Percentiles rank a stretch among this genome's conserved stretches.
Conservation (phyloP, 2,329 filamentous ascomycete genomes). For the Aspergillus tanneri region DNA sequence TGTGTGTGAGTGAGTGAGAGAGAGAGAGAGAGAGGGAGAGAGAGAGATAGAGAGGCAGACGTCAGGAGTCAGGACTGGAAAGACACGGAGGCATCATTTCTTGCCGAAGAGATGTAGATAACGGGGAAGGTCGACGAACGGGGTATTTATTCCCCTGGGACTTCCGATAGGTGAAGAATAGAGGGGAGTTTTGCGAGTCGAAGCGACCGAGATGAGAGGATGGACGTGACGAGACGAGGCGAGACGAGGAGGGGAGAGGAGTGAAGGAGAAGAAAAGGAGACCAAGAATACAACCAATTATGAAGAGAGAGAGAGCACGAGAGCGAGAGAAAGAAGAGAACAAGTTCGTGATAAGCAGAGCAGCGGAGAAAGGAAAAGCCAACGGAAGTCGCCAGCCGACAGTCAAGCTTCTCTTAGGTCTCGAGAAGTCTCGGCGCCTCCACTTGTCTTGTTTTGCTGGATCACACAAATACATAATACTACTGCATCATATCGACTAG, state of each 20-base stretch:
- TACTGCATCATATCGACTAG: background rate
- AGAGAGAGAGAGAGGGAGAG: constrained; percentile 36
- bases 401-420: constrained; percentile 39
- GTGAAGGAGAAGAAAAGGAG: constrained; percentile 16
- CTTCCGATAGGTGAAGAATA: too few species aligned
- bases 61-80: background rate
- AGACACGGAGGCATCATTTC: background rate
- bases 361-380: constrained; percentile 25
- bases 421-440: constrained; percentile 23
- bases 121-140: constrained; percentile 63
- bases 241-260: constrained; percentile 8
- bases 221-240: constrained; percentile 20
- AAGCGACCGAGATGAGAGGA: constrained; percentile 70
- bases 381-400: constrained; percentile 25
- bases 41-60: constrained; percentile 68
- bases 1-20: background rate
- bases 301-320: constrained; percentile 8
- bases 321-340: constrained; percentile 11
- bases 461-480: background rate
- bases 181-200: too few species aligned
- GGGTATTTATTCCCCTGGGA: constrained; percentile 44
- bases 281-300: constrained; percentile 42
- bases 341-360: constrained; percentile 28
- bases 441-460: constrained; percentile 10
- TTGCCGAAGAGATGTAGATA: constrained; percentile 67